Base-by-base conservation (phyloP, 2,329 filamentous ascomycete genomes). In the Triangularia verruculosa region DNA sequence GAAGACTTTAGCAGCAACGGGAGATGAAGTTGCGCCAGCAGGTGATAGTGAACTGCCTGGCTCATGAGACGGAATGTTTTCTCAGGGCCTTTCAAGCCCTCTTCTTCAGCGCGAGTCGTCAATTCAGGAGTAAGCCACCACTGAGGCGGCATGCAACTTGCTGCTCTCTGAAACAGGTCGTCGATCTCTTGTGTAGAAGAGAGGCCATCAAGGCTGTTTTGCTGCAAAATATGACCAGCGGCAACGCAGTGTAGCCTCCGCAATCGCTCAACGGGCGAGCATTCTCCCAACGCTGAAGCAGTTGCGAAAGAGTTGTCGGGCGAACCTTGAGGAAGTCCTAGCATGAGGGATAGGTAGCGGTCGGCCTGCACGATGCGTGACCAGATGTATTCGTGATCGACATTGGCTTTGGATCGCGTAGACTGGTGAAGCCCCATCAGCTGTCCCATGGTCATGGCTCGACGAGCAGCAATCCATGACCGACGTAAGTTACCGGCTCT, bases 281-380 rank as follows among this genome's bases (percentile, higher is more conserved):
- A 74, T 12, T 43, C 62, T 34, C 72, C 72, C 13, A 79, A 64
- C 7, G 68, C 66, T n/a, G 70, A 58, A 0, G 72, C 66, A 11
- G 63, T 68, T 3, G 69, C 71, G 30, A 77, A 76, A 15, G 34
- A 57, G 20, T 64, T 67, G 25, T 76, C 74, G 79, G 78, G n/a
- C 3, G 39, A 47, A 17, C 39, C 39, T 3, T 47, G 39, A 2
- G 39, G 39, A 2, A 83, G 72, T 8, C 80, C 80, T 0, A 84
- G 70, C 70, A 82, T 75, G 22, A 83, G 67, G 3, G 75, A 82
- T 2, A 84, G 73, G 55, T 81, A 80, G 1, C 81, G 78, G 59
- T 85, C 82, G 2, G 75, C 71, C 9, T 72, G 71, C 1, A 82
- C 68, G 0, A 84, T 71, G 6, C 78, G 78, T 59, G 77, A 80